Conservation (phyloP, 2,329 filamentous ascomycete species). For the Apiospora arundinis region DNA sequence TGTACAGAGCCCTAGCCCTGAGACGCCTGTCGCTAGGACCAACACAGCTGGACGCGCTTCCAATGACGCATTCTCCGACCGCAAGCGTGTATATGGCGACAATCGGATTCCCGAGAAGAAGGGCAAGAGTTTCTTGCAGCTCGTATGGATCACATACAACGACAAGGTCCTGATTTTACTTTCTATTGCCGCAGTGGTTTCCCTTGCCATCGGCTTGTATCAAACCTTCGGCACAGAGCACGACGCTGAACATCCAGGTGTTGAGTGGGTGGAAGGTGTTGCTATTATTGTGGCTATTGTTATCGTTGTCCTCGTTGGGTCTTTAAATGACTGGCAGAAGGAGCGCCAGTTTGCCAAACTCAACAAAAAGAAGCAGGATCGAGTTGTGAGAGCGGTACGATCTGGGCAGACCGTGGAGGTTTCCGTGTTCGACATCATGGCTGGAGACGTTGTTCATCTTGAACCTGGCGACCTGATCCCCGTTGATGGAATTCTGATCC, state of each 20-base stretch:
- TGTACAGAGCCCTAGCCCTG: conserved; percentile 30
- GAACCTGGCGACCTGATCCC: conserved; percentile 78
- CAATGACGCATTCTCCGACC: conserved; percentile 60
- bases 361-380: conserved; percentile 81
- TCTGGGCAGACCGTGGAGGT: conserved; percentile 74
- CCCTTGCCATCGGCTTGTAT: conserved; percentile 76
- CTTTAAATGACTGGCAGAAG: conserved; percentile 81
- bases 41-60: conserved; percentile 27
- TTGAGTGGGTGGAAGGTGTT: conserved; percentile 84
- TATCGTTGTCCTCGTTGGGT: conserved; percentile 79
- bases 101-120: conserved; percentile 78
- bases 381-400: conserved; percentile 73
- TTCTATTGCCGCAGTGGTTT: conserved; percentile 73
- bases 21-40: conserved; percentile 24
- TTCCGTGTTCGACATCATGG: conserved; percentile 72
- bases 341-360: conserved; percentile 80
- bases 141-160: conserved; percentile 85
- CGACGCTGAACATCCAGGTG: conserved; percentile 54
- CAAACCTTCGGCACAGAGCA: conserved; percentile 72
- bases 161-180: conserved; percentile 81
- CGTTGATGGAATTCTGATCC: conserved; percentile 75
- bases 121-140: conserved; percentile 72
- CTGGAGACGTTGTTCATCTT: conserved; percentile 74
- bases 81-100: conserved; percentile 73
- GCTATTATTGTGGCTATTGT: conserved; percentile 82